Evolutionary conservation across 208 protist genomes (phyloP), one percentile per base, ranked within the genome.

Genomic region (Herpetomonas samuelpessoai): DNA sequence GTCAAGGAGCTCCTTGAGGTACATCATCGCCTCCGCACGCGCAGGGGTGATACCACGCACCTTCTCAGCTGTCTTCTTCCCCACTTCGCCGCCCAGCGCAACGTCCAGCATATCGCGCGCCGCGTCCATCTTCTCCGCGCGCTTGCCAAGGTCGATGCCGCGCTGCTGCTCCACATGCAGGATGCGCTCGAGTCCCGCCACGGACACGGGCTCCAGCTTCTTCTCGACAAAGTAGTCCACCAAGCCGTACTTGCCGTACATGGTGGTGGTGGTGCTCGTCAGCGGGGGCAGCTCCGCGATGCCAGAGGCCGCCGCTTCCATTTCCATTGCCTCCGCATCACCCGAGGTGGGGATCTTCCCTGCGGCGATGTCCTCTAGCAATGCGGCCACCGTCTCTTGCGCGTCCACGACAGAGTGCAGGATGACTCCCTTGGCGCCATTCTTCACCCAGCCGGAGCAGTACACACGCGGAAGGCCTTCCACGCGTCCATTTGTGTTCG

Each of bases 371-470:
- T 96, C 90, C 10, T 82, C 70, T 21, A 91, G 44, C 19, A 96
- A 79, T 16, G 58, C 51, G 45, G 35, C 28, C 25, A 71, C 86
- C 35, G 85, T 93, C 53, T 91, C 83, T 60, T 91, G 82, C 19
- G 90, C 86, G 64, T 93, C 86, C 41, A 78, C 76, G 4, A 92
- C 62, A 18, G 85, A 76, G 60, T 88, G 86, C 47, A 90, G 54
- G 31, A 98, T 97, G 45, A 96, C 83, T 6, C 96, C 96, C 46
- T 78, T 84, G 19, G 94, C 83, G 9, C 96, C 96, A 26, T 83
- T 90, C 74, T 96, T 96, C 48, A 81, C 76, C 96, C 96, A 98
- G 12, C 96, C 96, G 22, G 79, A 65, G 66, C 80, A 91, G 75
- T 98, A 98, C 55, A 97, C 52, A 14, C 92, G 83, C 25, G 79